Evolutionary conservation across 164 flowering plant genomes (phyloP).

Genomic region (Umbellularia californica): DNA sequence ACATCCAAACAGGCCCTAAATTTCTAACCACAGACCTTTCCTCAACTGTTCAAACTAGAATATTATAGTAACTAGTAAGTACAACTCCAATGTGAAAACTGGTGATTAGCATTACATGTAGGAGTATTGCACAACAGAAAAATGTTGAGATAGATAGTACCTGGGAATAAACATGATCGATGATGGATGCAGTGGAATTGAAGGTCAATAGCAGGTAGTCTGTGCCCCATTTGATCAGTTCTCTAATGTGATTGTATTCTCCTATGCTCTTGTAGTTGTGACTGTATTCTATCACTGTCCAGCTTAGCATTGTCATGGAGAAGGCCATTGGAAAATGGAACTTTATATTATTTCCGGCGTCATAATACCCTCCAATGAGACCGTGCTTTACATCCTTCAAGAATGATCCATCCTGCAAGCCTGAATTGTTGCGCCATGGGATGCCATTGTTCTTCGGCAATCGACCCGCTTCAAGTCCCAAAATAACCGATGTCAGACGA

Average conservation of each 20-base stretch:
- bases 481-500: background rate
- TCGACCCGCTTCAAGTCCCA: conserved; percentile 55
- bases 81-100: too few species aligned
- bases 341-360: conserved; percentile 75
- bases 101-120: too few species aligned
- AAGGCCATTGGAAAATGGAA: conserved; percentile 78
- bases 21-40: too few species aligned
- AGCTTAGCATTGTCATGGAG: conserved; percentile 82
- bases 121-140: background rate
- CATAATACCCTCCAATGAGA: conserved; percentile 83
- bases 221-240: conserved; percentile 88
- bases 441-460: conserved; percentile 50
- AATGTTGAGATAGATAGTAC: conserved; percentile 17
- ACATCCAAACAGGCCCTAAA: too few species aligned
- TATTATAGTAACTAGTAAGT: too few species aligned
- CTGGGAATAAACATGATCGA: conserved; percentile 55
- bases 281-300: conserved; percentile 78
- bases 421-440: conserved; percentile 66
- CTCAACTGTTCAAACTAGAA: too few species aligned
- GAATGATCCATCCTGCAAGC: conserved; percentile 58
- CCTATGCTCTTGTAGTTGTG: conserved; percentile 54
- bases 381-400: conserved; percentile 43
- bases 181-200: conserved; percentile 58
- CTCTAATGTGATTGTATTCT: conserved; percentile 59
- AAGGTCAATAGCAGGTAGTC: conserved; percentile 79